Conservation (phyloP, 108 stramenopile species). For the Cyclotella atomus region DNA sequence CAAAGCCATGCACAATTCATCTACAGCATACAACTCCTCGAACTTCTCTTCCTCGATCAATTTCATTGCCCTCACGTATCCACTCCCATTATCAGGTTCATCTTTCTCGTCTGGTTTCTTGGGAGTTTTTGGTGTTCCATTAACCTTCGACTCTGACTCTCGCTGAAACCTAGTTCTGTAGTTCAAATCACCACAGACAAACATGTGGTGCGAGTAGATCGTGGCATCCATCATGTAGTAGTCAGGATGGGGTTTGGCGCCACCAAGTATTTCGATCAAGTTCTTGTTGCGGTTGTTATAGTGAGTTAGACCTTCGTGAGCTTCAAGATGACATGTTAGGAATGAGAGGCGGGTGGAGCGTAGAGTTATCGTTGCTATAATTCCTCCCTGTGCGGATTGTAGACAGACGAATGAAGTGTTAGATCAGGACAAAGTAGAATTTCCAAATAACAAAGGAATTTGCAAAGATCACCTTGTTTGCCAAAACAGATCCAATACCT, state of each 20-base stretch:
- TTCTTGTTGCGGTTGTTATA: constrained; percentile 49
- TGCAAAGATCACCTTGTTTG: constrained; percentile 35
- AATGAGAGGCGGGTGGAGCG: constrained; percentile 49
- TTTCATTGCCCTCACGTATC: constrained; percentile 34
- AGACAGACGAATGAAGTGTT: not conserved
- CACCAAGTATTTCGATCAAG: constrained; percentile 36
- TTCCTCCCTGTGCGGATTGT: constrained; percentile 49
- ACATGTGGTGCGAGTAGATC: constrained; percentile 58
- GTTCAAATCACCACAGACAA: constrained; percentile 57
- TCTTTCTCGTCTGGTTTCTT: not conserved
- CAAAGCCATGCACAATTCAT: constrained; percentile 50
- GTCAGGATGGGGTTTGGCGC: constrained; percentile 46
- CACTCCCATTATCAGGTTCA: constrained; percentile 40
- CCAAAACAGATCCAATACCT: constrained; percentile 49
- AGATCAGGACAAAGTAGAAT: not conserved
- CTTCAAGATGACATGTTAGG: constrained; percentile 53
- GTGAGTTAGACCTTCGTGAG: constrained; percentile 51
- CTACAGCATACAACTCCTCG: constrained; percentile 40
- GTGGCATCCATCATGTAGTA: constrained; percentile 54
- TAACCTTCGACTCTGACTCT: no score
- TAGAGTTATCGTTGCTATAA: constrained; percentile 43
- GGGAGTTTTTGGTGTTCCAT: not conserved
- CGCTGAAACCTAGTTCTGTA: constrained; percentile 44
- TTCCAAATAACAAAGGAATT: not conserved
- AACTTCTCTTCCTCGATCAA: constrained; percentile 46